phyloP scores from a whole-genome alignment of 306 rosid species.

The Oemleria cerasiformis region DNA sequence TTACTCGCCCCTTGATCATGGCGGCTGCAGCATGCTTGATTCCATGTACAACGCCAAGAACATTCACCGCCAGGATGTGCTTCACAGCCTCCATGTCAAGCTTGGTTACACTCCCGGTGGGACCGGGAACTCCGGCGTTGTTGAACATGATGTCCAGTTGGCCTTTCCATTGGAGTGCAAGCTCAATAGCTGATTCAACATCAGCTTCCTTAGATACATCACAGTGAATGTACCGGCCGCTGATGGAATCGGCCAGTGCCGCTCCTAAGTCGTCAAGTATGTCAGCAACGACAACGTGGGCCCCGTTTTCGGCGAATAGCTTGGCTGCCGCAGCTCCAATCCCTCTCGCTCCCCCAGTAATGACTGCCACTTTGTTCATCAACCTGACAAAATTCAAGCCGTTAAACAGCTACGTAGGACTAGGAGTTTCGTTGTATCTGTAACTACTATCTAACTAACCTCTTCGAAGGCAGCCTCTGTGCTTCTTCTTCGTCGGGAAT shows the following conservation, averaged over 20 bases:
- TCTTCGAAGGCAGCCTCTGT: constrained; percentile 1
- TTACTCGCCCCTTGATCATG: constrained; percentile 49
- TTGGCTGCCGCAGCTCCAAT: constrained; percentile 82
- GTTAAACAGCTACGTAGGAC: background rate
- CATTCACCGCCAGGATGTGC: constrained; percentile 42
- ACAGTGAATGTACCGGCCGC: constrained; percentile 70
- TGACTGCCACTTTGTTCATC: constrained; percentile 54
- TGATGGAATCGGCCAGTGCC: constrained; percentile 42
- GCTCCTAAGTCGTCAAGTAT: constrained; percentile 65
- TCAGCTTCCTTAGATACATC: constrained; percentile 69
- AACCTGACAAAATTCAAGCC: constrained; percentile 35
- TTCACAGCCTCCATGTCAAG: constrained; percentile 50
- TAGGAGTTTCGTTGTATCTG: background rate
- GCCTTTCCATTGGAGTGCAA: constrained; percentile 66
- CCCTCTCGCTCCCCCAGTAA: constrained; percentile 89
- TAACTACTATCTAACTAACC: background rate
- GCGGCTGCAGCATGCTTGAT: constrained; percentile 69
- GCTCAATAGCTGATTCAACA: constrained; percentile 59
- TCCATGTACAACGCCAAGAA: constrained; percentile 63
- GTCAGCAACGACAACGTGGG: constrained; percentile 69
- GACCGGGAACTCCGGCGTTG: constrained; percentile 70
- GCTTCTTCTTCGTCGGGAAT: background rate
- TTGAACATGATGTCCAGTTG: constrained; percentile 68
- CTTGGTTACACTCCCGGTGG: constrained; percentile 51
- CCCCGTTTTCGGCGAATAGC: constrained; percentile 62